Evolutionary conservation across 495 filamentous ascomycete species (phyloP).

Genomic region (Hypoxylon lienhwacheense): DNA sequence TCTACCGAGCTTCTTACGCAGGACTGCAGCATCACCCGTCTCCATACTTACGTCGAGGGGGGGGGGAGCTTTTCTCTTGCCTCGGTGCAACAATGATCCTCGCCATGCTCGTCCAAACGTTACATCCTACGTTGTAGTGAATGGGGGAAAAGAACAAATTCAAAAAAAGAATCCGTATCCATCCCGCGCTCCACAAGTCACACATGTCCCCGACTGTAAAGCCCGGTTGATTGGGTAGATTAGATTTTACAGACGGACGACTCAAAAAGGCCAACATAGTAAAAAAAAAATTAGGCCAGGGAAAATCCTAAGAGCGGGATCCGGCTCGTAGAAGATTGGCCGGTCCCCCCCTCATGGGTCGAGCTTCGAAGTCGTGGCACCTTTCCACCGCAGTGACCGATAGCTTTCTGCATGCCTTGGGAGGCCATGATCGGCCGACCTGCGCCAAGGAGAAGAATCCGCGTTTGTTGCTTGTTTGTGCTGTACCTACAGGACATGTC

Average conservation of each 20-base stretch:
- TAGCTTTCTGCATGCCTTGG: slow-evolving; percentile 19
- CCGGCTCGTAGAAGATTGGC: slow-evolving; percentile 28
- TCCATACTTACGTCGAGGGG: slow-evolving; percentile 24
- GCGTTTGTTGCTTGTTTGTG: slow-evolving; percentile 34
- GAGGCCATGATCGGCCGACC: slow-evolving; percentile 30
- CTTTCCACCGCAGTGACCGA: slow-evolving; percentile 31
- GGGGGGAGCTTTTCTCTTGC: too few species aligned
- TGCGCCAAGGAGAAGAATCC: slow-evolving; percentile 32
- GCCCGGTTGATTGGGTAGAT: slow-evolving; percentile 24
- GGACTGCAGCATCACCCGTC: slow-evolving; percentile 16
- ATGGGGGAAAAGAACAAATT: too few species aligned
- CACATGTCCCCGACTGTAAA: slow-evolving; percentile 17
- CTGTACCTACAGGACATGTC: slow-evolving; percentile 31
- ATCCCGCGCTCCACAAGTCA: slow-evolving; percentile 31
- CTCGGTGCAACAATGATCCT: slow-evolving; percentile 32
- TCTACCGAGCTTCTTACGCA: slow-evolving; percentile 27
- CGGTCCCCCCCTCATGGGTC: slow-evolving; percentile 19
- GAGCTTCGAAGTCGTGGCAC: slow-evolving; percentile 33
- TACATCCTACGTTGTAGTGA: slow-evolving; percentile 37
- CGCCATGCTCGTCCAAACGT: slow-evolving; percentile 29
- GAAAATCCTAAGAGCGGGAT: slow-evolving; percentile 21
- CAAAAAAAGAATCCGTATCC: slow-evolving; percentile 26
- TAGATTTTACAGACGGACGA: slow-evolving; percentile 25
- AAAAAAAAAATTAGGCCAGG: slow-evolving; percentile 14
- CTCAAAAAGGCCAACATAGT: slow-evolving; percentile 28